Evolutionary conservation across 1,139 yeast species (phyloP).

Genomic region (Candida buenavistaensis): DNA sequence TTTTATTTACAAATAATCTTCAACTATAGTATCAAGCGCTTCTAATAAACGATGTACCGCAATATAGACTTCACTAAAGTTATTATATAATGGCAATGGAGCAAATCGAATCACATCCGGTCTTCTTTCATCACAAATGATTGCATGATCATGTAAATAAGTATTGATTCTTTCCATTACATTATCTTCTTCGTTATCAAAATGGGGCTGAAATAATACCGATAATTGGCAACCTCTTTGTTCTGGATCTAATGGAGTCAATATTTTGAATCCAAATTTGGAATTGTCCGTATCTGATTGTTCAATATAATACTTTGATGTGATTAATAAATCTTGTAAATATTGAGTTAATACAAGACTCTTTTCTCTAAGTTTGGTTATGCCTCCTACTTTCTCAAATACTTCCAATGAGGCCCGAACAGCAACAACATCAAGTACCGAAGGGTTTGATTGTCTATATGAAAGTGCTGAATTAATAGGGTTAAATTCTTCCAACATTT

Average conservation of each 20-base stretch:
- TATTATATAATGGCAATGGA: constrained; percentile 81
- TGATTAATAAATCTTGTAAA: constrained; percentile 47
- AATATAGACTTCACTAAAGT: constrained; percentile 59
- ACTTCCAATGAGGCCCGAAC: constrained; percentile 65
- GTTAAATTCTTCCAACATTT: constrained; percentile 76
- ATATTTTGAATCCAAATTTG: constrained; percentile 57
- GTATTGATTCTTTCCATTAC: constrained; percentile 64
- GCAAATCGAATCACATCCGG: constrained; percentile 87
- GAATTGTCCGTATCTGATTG: constrained; percentile 20
- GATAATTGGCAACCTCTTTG: constrained; percentile 85
- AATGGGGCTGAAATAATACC: constrained; percentile 58
- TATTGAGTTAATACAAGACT: constrained; percentile 59
- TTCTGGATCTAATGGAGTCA: constrained; percentile 62
- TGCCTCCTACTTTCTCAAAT: constrained; percentile 64
- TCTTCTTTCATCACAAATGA: constrained; percentile 83
- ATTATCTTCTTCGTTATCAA: constrained; percentile 33
- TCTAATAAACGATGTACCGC: constrained; percentile 49
- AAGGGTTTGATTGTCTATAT: constrained; percentile 89
- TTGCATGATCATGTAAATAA: constrained; percentile 55
- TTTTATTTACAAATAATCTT: constrained; percentile 8
- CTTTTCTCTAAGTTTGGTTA: constrained; percentile 53
- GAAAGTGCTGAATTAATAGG: constrained; percentile 85
- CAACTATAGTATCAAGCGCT: constrained; percentile 24
- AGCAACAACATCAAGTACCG: constrained; percentile 79
- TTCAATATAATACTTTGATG: constrained; percentile 44